These are phyloP conservation scores for Pseudozyma sp. DNA, from an alignment of 1,284 basidiomycete species.

Conservation along the genomic window DNA sequence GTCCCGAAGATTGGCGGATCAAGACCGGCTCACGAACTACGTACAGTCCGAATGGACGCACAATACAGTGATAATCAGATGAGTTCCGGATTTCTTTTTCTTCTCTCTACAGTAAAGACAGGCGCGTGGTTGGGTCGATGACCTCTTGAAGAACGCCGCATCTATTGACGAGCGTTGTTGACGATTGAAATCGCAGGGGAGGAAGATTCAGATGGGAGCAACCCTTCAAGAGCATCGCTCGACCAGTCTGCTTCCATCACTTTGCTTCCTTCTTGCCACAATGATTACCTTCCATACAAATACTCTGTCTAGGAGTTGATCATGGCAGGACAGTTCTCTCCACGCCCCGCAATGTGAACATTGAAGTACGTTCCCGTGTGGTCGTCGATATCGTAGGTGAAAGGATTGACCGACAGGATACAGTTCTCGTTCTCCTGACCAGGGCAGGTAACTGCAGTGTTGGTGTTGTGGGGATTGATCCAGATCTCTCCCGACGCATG, in stretches of 20 bases:
- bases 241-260: not conserved
- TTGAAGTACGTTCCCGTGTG: constrained; percentile 62
- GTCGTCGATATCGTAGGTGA: constrained; percentile 43
- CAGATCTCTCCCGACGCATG: constrained; percentile 56
- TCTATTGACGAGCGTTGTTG: too few species aligned
- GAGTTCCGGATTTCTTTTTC: too few species aligned
- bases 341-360: constrained; percentile 55
- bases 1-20: too few species aligned
- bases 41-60: too few species aligned
- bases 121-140: not conserved
- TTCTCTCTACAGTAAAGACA: not conserved
- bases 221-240: too few species aligned
- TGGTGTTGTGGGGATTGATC: constrained; percentile 55
- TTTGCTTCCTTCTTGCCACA: not conserved
- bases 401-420: constrained; percentile 36
- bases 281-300: not conserved
- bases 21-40: too few species aligned
- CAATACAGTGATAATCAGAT: too few species aligned
- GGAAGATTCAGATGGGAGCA: too few species aligned
- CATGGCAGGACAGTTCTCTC: constrained; percentile 49
- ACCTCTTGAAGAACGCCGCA: not conserved
- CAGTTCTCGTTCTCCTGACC: constrained; percentile 65
- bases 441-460: constrained; percentile 51
- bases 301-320: constrained; percentile 12
- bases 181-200: too few species aligned